Conservation (phyloP, 805 yeast genomes). For the Tetrapisispora pingtungensis region DNA sequence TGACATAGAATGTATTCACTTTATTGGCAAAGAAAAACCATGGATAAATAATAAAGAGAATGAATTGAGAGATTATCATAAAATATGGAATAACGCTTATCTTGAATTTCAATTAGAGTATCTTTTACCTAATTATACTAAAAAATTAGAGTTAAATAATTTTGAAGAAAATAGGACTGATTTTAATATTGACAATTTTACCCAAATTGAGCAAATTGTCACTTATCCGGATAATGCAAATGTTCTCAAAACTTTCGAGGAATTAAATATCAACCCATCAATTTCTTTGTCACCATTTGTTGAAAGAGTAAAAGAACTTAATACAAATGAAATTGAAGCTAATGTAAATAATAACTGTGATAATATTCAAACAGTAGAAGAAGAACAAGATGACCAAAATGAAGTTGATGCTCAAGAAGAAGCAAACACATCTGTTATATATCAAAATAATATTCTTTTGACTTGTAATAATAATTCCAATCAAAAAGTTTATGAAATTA, state of each 20-base stretch:
- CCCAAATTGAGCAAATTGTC: too few species aligned
- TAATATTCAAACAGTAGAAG: too few species aligned
- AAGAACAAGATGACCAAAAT: not conserved
- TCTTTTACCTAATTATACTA: not conserved
- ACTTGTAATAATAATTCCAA: not conserved
- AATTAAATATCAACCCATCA: not conserved
- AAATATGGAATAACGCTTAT: not conserved
- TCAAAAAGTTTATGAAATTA: too few species aligned
- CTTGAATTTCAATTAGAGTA: not conserved
- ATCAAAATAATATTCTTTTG: not conserved
- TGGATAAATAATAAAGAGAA: conserved; percentile 31
- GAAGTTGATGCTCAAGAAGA: not conserved
- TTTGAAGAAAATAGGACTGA: too few species aligned
- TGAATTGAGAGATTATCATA: not conserved
- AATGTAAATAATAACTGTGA: too few species aligned
- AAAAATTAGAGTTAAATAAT: not conserved
- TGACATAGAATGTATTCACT: conserved; percentile 46
- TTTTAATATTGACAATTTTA: too few species aligned
- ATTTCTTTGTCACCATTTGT: not conserved
- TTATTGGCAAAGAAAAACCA: conserved; percentile 55
- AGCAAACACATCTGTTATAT: not conserved
- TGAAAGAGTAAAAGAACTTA: not conserved
- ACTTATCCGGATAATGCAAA: too few species aligned
- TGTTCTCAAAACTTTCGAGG: not conserved
- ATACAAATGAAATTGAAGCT: not conserved